Evolutionary conservation across 2,329 filamentous ascomycete genomes (phyloP).

Genomic region (Cordyceps sp.): DNA sequence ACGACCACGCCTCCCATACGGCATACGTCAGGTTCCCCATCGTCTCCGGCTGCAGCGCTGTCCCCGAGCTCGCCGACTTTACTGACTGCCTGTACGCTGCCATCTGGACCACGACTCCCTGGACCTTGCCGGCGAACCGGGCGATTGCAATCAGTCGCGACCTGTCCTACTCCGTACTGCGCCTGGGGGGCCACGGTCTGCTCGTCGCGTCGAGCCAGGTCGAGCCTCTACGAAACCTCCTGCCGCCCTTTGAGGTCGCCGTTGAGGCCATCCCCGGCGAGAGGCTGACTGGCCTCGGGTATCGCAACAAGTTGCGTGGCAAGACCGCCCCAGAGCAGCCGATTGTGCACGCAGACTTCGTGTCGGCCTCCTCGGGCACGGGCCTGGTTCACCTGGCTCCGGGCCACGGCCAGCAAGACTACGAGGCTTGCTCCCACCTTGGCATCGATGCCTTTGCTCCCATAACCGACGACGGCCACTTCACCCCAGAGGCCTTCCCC

Average conservation of each 20-base stretch:
- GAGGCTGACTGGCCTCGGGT: conserved; percentile 47
- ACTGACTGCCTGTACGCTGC: conserved; percentile 49
- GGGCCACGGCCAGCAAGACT: conserved; percentile 94
- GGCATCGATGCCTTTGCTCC: conserved; percentile 66
- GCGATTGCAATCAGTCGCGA: conserved; percentile 70
- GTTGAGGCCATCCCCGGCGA: conserved; percentile 43
- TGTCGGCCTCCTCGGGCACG: conserved; percentile 77
- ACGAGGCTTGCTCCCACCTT: conserved; percentile 57
- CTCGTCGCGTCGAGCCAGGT: conserved; percentile 59
- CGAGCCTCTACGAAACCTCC: conserved; percentile 33
- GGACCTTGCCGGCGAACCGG: conserved; percentile 87
- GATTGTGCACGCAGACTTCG: conserved; percentile 74
- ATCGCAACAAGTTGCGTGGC: conserved; percentile 54
- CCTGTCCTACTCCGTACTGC: conserved; percentile 56
- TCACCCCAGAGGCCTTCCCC: conserved; percentile 66
- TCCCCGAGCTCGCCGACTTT: conserved; percentile 20
- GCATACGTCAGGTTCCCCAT: conserved; percentile 74
- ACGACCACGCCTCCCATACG: conserved; percentile 52
- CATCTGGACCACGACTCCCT: conserved; percentile 98
- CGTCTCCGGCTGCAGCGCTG: conserved; percentile 17
- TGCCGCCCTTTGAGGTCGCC: conserved; percentile 36
- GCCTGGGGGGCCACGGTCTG: conserved; percentile 38
- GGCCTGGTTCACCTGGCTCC: conserved; percentile 91
- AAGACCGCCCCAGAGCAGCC: conserved; percentile 40
- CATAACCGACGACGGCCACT: conserved; percentile 65